A percentile compares a stretch with the other conserved stretches of the same genome.
Evolutionary conservation across 2,329 filamentous ascomycete genomes (phyloP).

Genomic region (Microcyclospora tardicrescens): DNA sequence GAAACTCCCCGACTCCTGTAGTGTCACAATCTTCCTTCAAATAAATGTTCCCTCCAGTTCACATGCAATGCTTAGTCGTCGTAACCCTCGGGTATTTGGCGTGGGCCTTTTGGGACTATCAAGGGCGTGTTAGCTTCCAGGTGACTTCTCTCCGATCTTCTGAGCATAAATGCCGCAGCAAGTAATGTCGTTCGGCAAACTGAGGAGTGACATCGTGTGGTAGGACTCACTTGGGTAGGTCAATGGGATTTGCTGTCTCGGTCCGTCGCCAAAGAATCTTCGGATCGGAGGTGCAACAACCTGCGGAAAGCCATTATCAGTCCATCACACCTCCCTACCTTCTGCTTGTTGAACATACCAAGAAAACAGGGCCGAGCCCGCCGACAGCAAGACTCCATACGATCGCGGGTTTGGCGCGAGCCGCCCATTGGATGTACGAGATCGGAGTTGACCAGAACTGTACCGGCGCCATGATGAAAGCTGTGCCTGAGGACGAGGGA

Average conservation of each 20-base stretch:
- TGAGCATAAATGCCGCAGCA: not conserved
- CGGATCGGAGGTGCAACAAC: slow-evolving; percentile 62
- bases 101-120: slow-evolving; percentile 35
- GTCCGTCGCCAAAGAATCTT: slow-evolving; percentile 57
- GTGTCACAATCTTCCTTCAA: too few species aligned
- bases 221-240: slow-evolving; percentile 80
- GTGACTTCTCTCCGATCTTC: slow-evolving; percentile 1
- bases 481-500: not conserved
- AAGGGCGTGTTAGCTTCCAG: not conserved
- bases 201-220: not conserved
- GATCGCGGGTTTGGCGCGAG: slow-evolving; percentile 76
- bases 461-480: slow-evolving; percentile 50
- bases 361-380: slow-evolving; percentile 53
- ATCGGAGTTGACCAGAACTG: slow-evolving; percentile 75
- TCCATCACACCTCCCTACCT: not conserved
- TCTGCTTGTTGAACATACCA: slow-evolving; percentile 27
- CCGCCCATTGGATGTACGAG: slow-evolving; percentile 77
- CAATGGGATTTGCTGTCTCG: slow-evolving; percentile 60
- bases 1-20: too few species aligned
- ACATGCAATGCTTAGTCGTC: slow-evolving; percentile 25
- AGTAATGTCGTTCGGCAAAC: not conserved
- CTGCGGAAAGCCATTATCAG: slow-evolving; percentile 8
- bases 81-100: slow-evolving; percentile 33
- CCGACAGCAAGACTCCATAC: slow-evolving; percentile 79
- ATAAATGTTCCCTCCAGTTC: too few species aligned